A percentile compares a stretch with the other conserved stretches of the same genome.
Conservation (phyloP, 768 basidiomycete genomes). For the Hirschioporus abietinus region DNA sequence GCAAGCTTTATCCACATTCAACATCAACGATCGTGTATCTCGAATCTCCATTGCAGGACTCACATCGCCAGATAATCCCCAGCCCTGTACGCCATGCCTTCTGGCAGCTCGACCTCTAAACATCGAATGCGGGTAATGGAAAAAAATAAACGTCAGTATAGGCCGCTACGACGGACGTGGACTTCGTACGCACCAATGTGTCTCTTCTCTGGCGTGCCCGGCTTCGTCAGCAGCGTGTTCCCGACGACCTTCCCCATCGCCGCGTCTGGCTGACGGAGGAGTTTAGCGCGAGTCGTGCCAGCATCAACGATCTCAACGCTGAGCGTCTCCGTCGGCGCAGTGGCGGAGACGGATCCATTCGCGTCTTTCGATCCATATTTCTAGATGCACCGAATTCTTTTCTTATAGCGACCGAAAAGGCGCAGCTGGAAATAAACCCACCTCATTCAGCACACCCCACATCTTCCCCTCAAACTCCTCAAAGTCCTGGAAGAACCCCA, state of each 20-base stretch:
- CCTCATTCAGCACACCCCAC: constrained; percentile 32
- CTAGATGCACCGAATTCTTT: neutral
- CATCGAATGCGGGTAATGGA: neutral
- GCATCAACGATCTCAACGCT: constrained; percentile 27
- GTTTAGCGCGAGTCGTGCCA: constrained; percentile 27
- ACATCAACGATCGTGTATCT: neutral
- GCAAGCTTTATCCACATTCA: constrained; percentile 24
- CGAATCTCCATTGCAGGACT: constrained; percentile 13
- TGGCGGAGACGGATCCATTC: neutral
- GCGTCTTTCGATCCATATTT: neutral
- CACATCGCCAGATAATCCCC: constrained; percentile 46
- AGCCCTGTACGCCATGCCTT: constrained; percentile 31
- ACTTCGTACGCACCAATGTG: constrained; percentile 31
- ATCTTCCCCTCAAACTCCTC: constrained; percentile 37
- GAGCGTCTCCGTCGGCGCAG: constrained; percentile 9
- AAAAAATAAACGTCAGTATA: no score
- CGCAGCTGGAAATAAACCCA: constrained; percentile 15
- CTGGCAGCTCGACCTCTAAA: constrained; percentile 36
- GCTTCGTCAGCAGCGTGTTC: constrained; percentile 34
- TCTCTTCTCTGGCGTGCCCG: constrained; percentile 34
- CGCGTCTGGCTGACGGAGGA: constrained; percentile 33
- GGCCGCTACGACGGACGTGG: no score
- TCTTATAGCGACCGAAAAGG: neutral
- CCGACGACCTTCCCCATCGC: constrained; percentile 34
- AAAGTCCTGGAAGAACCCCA: constrained; percentile 39